Evolutionary conservation across 169 alveolate genomes (phyloP).

Genomic region (Eimeria maxima): DNA sequence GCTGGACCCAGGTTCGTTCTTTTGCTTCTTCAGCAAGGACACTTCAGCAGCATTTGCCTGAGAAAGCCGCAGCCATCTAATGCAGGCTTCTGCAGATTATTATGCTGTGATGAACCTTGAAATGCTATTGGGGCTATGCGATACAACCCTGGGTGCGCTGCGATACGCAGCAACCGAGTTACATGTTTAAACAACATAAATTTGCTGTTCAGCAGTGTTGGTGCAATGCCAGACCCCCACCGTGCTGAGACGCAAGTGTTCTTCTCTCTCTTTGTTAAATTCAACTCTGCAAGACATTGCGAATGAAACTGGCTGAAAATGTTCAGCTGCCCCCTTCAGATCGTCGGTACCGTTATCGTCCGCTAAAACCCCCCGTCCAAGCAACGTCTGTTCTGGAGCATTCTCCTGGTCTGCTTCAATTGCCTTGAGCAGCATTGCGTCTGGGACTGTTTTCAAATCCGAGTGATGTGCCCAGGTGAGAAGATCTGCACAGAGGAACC

Average conservation of each 20-base stretch:
- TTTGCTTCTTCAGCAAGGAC: background rate
- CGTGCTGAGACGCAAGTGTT: background rate
- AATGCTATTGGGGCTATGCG: background rate
- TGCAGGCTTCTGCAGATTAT: background rate
- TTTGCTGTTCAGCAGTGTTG: background rate
- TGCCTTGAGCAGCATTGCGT: slow-evolving; percentile 76
- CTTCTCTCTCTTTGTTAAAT: slow-evolving; percentile 40
- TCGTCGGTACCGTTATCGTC: background rate
- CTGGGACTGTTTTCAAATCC: slow-evolving; percentile 80
- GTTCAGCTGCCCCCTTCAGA: background rate
- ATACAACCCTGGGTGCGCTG: background rate
- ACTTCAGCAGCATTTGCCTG: background rate
- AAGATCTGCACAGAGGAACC: slow-evolving; percentile 59
- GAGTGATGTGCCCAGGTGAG: slow-evolving; percentile 85
- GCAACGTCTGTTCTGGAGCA: background rate
- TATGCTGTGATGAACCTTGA: background rate
- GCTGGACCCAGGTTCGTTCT: background rate
- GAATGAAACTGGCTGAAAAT: slow-evolving; percentile 82
- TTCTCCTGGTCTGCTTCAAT: slow-evolving; percentile 56
- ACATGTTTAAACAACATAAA: background rate
- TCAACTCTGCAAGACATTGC: slow-evolving; percentile 84
- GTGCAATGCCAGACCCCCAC: background rate
- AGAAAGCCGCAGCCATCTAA: background rate
- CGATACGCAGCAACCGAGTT: background rate
- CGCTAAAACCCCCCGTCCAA: background rate